Conservation (phyloP, 2,329 filamentous ascomycete species). For the Clarireedia monteithiana region DNA sequence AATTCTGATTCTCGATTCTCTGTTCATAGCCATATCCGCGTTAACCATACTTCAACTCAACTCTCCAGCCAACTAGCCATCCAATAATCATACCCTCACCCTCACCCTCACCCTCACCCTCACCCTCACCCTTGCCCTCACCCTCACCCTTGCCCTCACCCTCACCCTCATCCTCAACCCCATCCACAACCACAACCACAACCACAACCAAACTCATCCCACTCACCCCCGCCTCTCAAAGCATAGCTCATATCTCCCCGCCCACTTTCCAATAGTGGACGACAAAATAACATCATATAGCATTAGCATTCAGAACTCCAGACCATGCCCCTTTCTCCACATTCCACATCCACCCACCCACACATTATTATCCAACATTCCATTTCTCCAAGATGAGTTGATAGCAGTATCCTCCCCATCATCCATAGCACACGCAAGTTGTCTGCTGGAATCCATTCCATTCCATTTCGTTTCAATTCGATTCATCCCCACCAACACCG, state of each 20-base stretch:
- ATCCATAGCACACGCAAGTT: too few relatives aligned
- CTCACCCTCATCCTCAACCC: too few relatives aligned
- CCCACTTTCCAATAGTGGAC: neutral
- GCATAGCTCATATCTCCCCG: neutral
- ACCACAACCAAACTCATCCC: neutral
- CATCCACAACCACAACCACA: neutral
- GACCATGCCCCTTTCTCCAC: neutral
- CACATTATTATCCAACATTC: neutral
- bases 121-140: neutral
- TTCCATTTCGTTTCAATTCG: neutral
- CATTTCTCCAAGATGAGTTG: too few relatives aligned
- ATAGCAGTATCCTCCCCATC: too few relatives aligned
- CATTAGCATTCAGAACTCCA: neutral
- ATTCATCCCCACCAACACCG: conserved; percentile 3
- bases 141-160: neutral
- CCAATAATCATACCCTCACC: too few relatives aligned
- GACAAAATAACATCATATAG: neutral
- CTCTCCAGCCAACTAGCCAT: too few relatives aligned
- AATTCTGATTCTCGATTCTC: too few relatives aligned
- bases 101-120: too few relatives aligned
- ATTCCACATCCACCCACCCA: neutral
- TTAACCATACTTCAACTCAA: too few relatives aligned
- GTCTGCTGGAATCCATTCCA: neutral
- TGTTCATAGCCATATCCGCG: too few relatives aligned
- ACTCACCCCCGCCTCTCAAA: neutral